Conservation (phyloP, 768 basidiomycete genomes). For the Chalciporus chontae region DNA sequence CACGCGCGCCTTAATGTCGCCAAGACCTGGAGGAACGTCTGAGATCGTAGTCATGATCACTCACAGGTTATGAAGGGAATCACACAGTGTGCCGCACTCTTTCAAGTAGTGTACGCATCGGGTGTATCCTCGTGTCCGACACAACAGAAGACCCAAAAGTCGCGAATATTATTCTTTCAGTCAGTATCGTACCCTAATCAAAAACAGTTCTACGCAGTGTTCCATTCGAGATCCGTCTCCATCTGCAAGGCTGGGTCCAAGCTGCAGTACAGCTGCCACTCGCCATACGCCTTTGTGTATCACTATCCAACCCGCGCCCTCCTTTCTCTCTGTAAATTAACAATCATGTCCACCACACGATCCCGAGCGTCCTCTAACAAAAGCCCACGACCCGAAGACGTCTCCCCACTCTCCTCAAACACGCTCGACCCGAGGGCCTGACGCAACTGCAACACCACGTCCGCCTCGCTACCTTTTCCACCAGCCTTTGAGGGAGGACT, state of each 20-base stretch:
- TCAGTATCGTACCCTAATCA: not conserved
- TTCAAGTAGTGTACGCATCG: too few species aligned
- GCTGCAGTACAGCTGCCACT: not conserved
- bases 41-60: slow-evolving; percentile 10
- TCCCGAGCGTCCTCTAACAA: slow-evolving; percentile 73
- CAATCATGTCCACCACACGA: slow-evolving; percentile 69
- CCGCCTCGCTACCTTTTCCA: slow-evolving; percentile 19
- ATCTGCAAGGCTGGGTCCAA: not conserved
- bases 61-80: not conserved
- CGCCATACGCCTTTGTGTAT: not conserved
- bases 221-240: too few species aligned
- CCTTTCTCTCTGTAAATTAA: slow-evolving; percentile 33
- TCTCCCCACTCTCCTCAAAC: slow-evolving; percentile 35
- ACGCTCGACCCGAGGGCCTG: slow-evolving; percentile 52
- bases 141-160: not conserved
- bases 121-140: not conserved
- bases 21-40: slow-evolving; percentile 42
- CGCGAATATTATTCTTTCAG: not conserved
- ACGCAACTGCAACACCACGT: slow-evolving; percentile 45
- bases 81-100: not conserved
- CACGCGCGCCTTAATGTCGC: slow-evolving; percentile 20
- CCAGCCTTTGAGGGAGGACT: slow-evolving; percentile 38
- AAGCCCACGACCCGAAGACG: slow-evolving; percentile 26
- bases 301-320: slow-evolving; percentile 15
- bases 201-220: not conserved